These are phyloP conservation scores for Lathyrus tuberosus DNA, from an alignment of 306 rosid genomes.

Conservation along the genomic window DNA sequence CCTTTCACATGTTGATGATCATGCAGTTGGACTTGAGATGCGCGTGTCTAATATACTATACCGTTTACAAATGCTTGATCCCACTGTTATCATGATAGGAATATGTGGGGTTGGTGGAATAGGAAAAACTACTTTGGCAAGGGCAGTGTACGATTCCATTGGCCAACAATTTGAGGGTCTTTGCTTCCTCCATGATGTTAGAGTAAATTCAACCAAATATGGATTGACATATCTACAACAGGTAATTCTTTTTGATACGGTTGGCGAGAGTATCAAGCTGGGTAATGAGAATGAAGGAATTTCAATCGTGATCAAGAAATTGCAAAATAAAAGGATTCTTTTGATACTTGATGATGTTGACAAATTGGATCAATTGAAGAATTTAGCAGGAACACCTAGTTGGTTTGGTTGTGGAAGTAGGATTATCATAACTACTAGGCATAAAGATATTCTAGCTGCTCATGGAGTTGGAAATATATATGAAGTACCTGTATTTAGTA, in stretches of 20 bases:
- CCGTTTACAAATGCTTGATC: constrained; percentile 9
- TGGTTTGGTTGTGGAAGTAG: constrained; percentile 11
- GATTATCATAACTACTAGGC: constrained; percentile 12
- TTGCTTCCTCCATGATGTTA: neutral
- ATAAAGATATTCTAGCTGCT: constrained; percentile 3
- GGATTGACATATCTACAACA: constrained; percentile 12
- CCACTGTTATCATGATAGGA: neutral
- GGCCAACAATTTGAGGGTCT: constrained; percentile 9
- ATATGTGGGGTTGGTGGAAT: constrained; percentile 8
- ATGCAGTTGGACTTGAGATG: constrained; percentile 5
- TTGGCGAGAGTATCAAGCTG: constrained; percentile 5
- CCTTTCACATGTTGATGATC: neutral
- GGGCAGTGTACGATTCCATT: neutral
- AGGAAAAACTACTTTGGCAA: constrained; percentile 12
- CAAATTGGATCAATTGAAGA: constrained; percentile 6
- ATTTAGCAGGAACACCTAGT: neutral
- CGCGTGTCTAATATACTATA: neutral
- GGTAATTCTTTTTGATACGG: neutral
- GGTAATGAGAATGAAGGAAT: constrained; percentile 12
- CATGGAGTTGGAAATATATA: constrained; percentile 15
- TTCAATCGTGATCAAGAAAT: neutral
- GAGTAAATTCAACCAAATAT: constrained; percentile 11
- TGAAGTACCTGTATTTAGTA: neutral
- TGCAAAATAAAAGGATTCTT: constrained; percentile 10
- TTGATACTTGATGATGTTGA: constrained; percentile 16